Evolutionary conservation across 2,329 filamentous ascomycete species (phyloP).

Genomic region (Dothistroma septosporum): DNA sequence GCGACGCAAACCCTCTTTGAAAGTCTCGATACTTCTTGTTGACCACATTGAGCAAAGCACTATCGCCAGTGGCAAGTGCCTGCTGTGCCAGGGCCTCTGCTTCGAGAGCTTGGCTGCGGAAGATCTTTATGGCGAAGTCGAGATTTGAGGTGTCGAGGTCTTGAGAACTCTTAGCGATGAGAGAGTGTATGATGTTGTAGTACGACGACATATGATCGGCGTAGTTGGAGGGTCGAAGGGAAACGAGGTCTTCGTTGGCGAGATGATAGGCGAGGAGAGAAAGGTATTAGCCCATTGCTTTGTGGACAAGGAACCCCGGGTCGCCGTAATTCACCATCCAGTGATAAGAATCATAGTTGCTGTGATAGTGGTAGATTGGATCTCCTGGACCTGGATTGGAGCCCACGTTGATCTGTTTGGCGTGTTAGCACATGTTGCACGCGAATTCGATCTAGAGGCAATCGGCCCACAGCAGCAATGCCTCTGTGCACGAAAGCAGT

Average conservation of each 20-base stretch:
- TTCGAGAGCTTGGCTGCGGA: constrained; percentile 47
- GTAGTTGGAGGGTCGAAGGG: constrained; percentile 42
- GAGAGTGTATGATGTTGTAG: constrained; percentile 35
- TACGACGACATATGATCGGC: constrained; percentile 38
- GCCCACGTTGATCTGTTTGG: constrained; percentile 40
- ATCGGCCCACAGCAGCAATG: constrained; percentile 15
- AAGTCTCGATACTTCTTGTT: constrained; percentile 47
- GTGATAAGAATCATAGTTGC: constrained; percentile 46
- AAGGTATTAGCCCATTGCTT: constrained; percentile 45
- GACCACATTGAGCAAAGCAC: constrained; percentile 35
- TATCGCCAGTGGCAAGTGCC: constrained; percentile 18
- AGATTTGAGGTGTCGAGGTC: constrained; percentile 43
- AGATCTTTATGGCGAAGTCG: constrained; percentile 33
- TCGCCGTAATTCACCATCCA: constrained; percentile 53
- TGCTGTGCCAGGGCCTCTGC: constrained; percentile 15
- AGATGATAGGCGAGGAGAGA: constrained; percentile 42
- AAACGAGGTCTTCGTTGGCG: constrained; percentile 40
- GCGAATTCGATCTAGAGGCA: no score
- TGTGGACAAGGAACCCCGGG: constrained; percentile 48
- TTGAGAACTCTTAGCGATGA: constrained; percentile 40
- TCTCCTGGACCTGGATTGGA: constrained; percentile 34
- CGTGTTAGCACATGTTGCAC: not conserved
- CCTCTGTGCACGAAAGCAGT: constrained; percentile 47
- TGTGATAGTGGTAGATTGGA: constrained; percentile 48
- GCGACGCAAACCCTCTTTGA: constrained; percentile 43